A percentile compares a stretch with the other conserved stretches of the same genome.
Conservation (phyloP, 306 rosid species). For the Mimosa pudica region DNA sequence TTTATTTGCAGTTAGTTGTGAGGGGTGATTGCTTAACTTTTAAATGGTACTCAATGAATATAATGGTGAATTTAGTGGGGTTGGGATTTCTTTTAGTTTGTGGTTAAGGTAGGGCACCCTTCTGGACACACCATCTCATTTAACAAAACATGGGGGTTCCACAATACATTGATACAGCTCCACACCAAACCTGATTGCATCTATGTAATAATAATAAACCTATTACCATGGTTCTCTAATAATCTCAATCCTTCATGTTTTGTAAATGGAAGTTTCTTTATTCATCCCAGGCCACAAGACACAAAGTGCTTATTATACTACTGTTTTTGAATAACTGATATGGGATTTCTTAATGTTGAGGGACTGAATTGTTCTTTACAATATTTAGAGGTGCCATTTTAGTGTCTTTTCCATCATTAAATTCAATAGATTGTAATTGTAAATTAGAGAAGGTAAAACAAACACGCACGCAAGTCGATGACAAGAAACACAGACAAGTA, state of each 20-base stretch:
- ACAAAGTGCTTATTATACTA: too few species aligned
- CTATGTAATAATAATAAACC: not conserved
- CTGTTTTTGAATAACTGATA: too few species aligned
- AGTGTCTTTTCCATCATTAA: not conserved
- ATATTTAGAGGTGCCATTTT: too few species aligned
- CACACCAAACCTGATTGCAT: constrained; percentile 3
- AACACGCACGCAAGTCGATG: not conserved
- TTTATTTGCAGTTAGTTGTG: constrained; percentile 3
- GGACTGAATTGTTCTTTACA: too few species aligned
- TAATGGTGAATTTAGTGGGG: constrained; percentile 13
- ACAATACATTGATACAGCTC: constrained; percentile 11
- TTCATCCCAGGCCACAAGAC: not conserved
- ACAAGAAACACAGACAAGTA: not conserved
- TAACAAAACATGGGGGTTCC: constrained; percentile 15
- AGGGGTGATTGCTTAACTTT: not conserved
- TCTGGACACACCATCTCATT: constrained; percentile 11
- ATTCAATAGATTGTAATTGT: not conserved
- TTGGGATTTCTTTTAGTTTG: constrained; percentile 43
- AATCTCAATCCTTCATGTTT: not conserved
- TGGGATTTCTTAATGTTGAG: too few species aligned
- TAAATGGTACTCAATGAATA: not conserved
- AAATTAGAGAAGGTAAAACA: not conserved
- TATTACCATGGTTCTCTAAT: not conserved
- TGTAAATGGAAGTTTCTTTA: not conserved
- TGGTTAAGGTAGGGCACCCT: constrained; percentile 35